Evolutionary conservation across 371 early-diverging fungal species (phyloP).

Genomic region (Circinella umbellata): DNA sequence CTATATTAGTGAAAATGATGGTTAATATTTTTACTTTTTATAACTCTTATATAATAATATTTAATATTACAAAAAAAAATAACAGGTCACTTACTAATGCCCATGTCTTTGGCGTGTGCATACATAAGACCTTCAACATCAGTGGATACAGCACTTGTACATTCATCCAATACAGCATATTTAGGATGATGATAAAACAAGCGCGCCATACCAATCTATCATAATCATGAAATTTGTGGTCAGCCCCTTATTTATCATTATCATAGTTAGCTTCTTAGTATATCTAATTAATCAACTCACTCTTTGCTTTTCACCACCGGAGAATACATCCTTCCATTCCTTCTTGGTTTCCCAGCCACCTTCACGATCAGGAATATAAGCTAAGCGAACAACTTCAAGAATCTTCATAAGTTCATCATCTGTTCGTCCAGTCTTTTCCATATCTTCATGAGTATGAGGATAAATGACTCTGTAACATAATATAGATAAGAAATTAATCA

Average conservation of each 20-base stretch:
- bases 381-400: conserved; percentile 74
- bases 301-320: conserved; percentile 92
- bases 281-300: conserved; percentile 39
- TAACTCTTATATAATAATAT: too few species aligned
- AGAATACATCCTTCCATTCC: conserved; percentile 92
- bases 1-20: conserved; percentile 19
- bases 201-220: conserved; percentile 72
- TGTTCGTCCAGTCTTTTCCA: conserved; percentile 73
- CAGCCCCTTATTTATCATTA: too few species aligned
- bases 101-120: conserved; percentile 82
- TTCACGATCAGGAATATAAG: conserved; percentile 78
- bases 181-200: conserved; percentile 86
- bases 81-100: conserved; percentile 61
- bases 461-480: conserved; percentile 68
- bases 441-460: conserved; percentile 83
- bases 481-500: neutral
- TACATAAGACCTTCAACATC: conserved; percentile 93
- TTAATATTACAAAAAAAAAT: too few species aligned
- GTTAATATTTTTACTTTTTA: too few species aligned
- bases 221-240: neutral
- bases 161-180: conserved; percentile 80
- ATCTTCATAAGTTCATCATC: conserved; percentile 80
- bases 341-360: conserved; percentile 89
- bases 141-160: conserved; percentile 85
- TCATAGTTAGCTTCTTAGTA: neutral